Percentiles rank a stretch among this genome's conserved stretches.
These are phyloP conservation scores for Irpex sp. DNA, from an alignment of 1,284 basidiomycete species.

Conservation along the genomic window DNA sequence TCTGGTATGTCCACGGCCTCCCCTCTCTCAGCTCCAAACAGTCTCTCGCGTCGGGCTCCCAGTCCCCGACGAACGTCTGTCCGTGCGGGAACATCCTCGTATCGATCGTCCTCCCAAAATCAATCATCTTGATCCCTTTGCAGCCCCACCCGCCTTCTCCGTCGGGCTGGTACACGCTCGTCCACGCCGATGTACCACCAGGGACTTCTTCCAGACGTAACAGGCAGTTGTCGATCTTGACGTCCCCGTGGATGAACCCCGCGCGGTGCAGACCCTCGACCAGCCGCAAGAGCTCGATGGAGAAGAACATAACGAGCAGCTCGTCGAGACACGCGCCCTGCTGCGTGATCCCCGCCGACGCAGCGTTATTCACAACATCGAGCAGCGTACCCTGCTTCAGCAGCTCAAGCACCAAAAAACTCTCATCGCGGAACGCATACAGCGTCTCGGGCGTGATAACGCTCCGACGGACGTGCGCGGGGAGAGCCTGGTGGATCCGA, in stretches of 20 bases:
- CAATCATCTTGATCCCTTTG: constrained; percentile 91
- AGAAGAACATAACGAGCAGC: constrained; percentile 92
- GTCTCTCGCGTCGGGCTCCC: constrained; percentile 84
- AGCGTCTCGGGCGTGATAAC: constrained; percentile 73
- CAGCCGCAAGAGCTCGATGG: constrained; percentile 81
- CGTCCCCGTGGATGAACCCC: constrained; percentile 93
- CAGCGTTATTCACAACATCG: constrained; percentile 87
- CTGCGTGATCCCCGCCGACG: constrained; percentile 60
- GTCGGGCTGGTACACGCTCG: constrained; percentile 64
- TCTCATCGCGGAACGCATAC: constrained; percentile 86
- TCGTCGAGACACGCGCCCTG: constrained; percentile 88
- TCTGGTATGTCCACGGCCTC: constrained; percentile 87
- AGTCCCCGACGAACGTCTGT: constrained; percentile 85
- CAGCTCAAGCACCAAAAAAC: constrained; percentile 84
- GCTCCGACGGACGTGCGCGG: constrained; percentile 49
- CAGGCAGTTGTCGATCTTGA: constrained; percentile 99
- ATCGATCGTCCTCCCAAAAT: constrained; percentile 95
- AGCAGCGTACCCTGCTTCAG: constrained; percentile 91
- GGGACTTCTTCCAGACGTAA: constrained; percentile 83
- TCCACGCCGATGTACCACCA: constrained; percentile 67
- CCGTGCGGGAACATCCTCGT: constrained; percentile 69
- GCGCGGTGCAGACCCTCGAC: constrained; percentile 78
- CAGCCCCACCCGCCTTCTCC: constrained; percentile 81
- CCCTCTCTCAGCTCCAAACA: constrained; percentile 86
- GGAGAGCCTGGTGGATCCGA: constrained; percentile 66